These are phyloP conservation scores for Cytospora piceae DNA, from an alignment of 2,329 filamentous ascomycete genomes.

Conservation along the genomic window DNA sequence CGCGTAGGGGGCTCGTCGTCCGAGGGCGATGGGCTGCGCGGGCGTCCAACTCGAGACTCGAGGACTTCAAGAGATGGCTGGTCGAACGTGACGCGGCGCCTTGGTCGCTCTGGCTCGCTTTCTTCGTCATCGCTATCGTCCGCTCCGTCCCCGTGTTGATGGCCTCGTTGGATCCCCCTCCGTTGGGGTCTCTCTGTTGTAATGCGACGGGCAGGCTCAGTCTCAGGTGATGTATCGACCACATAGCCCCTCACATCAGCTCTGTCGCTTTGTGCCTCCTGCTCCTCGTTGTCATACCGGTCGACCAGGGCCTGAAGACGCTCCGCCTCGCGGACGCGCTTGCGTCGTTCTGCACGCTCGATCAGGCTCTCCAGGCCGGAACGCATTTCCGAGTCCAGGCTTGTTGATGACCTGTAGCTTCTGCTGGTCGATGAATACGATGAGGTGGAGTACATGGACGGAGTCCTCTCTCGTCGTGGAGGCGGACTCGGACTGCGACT, in stretches of 20 bases:
- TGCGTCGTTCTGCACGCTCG: background rate
- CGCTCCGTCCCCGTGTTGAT: background rate
- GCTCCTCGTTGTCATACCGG: slow-evolving; percentile 8
- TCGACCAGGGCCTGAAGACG: slow-evolving; percentile 16
- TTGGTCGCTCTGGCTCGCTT: too few relatives aligned
- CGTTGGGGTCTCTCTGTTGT: too few relatives aligned
- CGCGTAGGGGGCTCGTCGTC: background rate
- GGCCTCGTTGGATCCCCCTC: background rate
- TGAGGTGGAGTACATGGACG: background rate
- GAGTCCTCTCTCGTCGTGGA: background rate
- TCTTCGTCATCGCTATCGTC: background rate
- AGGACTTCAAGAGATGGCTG: background rate
- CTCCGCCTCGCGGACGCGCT: slow-evolving; percentile 8
- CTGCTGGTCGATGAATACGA: slow-evolving; percentile 3
- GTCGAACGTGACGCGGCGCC: slow-evolving; percentile 14
- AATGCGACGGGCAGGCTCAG: background rate
- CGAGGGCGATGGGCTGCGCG: background rate
- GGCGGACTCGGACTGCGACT: background rate
- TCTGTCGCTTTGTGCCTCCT: background rate
- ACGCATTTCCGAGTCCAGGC: slow-evolving; percentile 17
- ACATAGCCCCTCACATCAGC: background rate
- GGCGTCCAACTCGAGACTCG: slow-evolving; percentile 14
- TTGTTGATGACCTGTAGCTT: slow-evolving; percentile 17
- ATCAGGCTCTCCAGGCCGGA: slow-evolving; percentile 13
- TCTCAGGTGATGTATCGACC: background rate